Conservation (phyloP, 2,329 filamentous ascomycete species). For the Geoglossum cookeanum region DNA sequence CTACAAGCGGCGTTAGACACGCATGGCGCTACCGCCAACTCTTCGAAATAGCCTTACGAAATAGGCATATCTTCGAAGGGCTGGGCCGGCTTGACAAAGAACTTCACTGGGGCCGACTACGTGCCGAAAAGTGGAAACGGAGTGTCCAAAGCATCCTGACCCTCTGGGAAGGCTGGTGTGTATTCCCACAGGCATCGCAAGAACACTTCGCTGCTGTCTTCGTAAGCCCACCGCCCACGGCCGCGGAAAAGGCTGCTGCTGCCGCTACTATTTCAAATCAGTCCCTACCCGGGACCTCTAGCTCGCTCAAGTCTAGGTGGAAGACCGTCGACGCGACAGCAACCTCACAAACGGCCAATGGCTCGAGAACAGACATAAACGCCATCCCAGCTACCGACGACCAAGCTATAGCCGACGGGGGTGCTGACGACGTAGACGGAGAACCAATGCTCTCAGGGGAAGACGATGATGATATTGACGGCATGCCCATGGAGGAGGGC, state of each 20-base stretch:
- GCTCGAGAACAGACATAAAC: conserved; percentile 18
- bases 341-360: conserved; percentile 15
- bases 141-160: conserved; percentile 50
- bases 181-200: conserved; percentile 56
- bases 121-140: conserved; percentile 69
- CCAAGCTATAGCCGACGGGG: conserved; percentile 19
- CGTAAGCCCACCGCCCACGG: conserved; percentile 43
- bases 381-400: conserved; percentile 12
- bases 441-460: conserved; percentile 20
- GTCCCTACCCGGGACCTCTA: background rate
- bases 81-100: conserved; percentile 56
- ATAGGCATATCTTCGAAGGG: conserved; percentile 51
- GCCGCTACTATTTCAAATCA: conserved; percentile 13
- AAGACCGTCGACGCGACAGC: conserved; percentile 23
- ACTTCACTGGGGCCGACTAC: conserved; percentile 59
- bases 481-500: conserved; percentile 27
- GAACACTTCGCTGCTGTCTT: conserved; percentile 53
- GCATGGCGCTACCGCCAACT: conserved; percentile 74
- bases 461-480: conserved; percentile 19
- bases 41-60: conserved; percentile 53
- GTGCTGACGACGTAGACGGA: conserved; percentile 30
- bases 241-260: conserved; percentile 15
- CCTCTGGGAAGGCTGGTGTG: conserved; percentile 46
- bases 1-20: conserved; percentile 57
- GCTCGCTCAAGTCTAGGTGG: conserved; percentile 20